Evolutionary conservation across 192 early-diverging fungal genomes (phyloP).

Genomic region (Gryganskiella cystojenkinii): DNA sequence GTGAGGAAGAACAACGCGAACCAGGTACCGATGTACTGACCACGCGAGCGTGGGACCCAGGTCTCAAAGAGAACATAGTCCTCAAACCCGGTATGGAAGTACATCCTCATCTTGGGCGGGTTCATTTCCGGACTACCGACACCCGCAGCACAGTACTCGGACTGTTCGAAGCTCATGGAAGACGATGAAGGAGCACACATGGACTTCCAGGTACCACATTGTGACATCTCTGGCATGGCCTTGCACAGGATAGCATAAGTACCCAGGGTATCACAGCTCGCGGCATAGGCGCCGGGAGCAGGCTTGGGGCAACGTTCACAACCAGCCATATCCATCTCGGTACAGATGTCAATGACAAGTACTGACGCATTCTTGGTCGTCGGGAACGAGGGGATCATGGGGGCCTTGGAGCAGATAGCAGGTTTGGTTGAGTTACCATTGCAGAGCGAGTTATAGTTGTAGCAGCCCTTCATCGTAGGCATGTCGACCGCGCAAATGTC

Average conservation of each 20-base stretch:
- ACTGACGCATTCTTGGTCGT: conserved; percentile 57
- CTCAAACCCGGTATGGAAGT: conserved; percentile 66
- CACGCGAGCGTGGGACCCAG: conserved; percentile 65
- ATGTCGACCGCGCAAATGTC: conserved; percentile 61
- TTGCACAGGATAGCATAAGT: conserved; percentile 69
- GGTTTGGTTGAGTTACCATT: conserved; percentile 34
- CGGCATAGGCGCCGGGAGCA: conserved; percentile 54
- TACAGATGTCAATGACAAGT: conserved; percentile 55
- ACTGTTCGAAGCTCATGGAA: conserved; percentile 18
- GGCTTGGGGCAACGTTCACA: conserved; percentile 52
- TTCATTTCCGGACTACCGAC: conserved; percentile 42
- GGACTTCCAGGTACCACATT: conserved; percentile 60
- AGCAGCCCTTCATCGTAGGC: conserved; percentile 60
- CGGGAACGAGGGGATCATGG: conserved; percentile 56
- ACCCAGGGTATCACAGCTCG: conserved; percentile 64
- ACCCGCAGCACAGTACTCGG: conserved; percentile 46
- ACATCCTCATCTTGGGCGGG: conserved; percentile 72
- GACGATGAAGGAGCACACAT: conserved; percentile 55
- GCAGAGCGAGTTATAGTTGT: conserved; percentile 50
- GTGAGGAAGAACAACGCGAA: conserved; percentile 64
- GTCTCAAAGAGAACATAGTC: conserved; percentile 73
- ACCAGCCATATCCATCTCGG: conserved; percentile 47
- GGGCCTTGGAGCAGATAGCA: conserved; percentile 33
- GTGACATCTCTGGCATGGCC: conserved; percentile 71
- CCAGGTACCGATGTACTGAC: conserved; percentile 64